phyloP scores from a whole-genome alignment of 768 basidiomycete genomes.

The Termitomyces sp. region DNA sequence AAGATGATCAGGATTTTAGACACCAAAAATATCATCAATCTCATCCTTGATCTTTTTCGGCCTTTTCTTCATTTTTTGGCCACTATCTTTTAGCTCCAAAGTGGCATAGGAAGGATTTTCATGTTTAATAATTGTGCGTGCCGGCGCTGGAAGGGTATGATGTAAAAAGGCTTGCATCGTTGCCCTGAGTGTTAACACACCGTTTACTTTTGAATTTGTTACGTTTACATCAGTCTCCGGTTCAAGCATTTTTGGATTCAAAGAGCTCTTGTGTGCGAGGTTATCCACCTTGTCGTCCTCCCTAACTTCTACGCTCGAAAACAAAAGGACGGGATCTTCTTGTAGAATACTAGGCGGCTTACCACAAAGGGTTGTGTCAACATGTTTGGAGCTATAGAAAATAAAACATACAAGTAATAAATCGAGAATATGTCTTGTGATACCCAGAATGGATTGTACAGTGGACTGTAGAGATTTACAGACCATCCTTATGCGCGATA shows the following conservation, averaged over 20 bases:
- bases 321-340: not conserved
- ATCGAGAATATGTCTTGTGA: constrained; percentile 22
- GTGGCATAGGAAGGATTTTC: not conserved
- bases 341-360: not conserved
- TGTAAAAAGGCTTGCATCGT: not conserved
- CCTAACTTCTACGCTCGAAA: not conserved
- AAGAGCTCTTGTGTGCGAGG: not conserved
- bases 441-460: constrained; percentile 23
- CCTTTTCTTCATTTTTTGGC: constrained; percentile 24
- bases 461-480: constrained; percentile 38
- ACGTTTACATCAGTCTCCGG: not conserved
- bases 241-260: not conserved
- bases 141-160: not conserved
- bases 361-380: not conserved
- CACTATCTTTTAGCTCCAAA: not conserved
- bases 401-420: constrained; percentile 17
- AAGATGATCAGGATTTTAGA: constrained; percentile 11
- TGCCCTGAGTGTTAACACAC: not conserved
- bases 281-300: not conserved
- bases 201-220: not conserved
- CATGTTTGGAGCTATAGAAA: not conserved
- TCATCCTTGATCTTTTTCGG: constrained; percentile 45
- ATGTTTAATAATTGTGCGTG: constrained; percentile 8
- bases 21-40: constrained; percentile 68
- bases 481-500: constrained; percentile 50